These are phyloP conservation scores for Mucor sp. DNA, from an alignment of 371 early-diverging fungal species.

Conservation along the genomic window DNA sequence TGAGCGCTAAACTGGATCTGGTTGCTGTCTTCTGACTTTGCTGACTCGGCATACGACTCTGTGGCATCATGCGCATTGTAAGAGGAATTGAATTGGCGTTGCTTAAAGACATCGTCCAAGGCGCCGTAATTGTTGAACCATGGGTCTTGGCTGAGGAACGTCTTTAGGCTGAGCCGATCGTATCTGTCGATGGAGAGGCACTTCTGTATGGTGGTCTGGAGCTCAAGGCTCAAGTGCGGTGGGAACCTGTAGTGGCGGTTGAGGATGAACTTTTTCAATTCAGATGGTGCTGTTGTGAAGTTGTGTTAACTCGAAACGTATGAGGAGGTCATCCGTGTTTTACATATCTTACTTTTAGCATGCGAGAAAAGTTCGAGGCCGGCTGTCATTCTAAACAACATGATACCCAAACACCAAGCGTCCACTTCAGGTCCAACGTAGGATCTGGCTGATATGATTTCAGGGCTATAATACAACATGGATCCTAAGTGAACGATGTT, in stretches of 20 bases:
- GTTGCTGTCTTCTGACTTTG: constrained; percentile 20
- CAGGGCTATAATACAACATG: constrained; percentile 62
- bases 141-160: constrained; percentile 51
- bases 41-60: constrained; percentile 28
- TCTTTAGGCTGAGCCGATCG: constrained; percentile 47
- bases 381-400: constrained; percentile 87
- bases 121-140: constrained; percentile 50
- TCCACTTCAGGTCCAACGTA: constrained; percentile 73
- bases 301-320: not conserved
- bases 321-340: not conserved
- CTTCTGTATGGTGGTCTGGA: constrained; percentile 55
- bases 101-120: constrained; percentile 31
- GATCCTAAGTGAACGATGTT: constrained; percentile 29
- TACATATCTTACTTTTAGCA: constrained; percentile 42
- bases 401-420: constrained; percentile 85
- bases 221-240: constrained; percentile 35
- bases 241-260: constrained; percentile 61
- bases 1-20: constrained; percentile 15
- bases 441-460: constrained; percentile 61
- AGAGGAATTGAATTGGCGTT: constrained; percentile 3
- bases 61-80: constrained; percentile 23
- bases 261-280: constrained; percentile 68
- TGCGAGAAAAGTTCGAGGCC: constrained; percentile 88
- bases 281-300: constrained; percentile 49
- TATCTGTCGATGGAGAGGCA: constrained; percentile 51